phyloP scores from a whole-genome alignment of 2,329 filamentous ascomycete genomes.

The Aspergillus eucalypticola region DNA sequence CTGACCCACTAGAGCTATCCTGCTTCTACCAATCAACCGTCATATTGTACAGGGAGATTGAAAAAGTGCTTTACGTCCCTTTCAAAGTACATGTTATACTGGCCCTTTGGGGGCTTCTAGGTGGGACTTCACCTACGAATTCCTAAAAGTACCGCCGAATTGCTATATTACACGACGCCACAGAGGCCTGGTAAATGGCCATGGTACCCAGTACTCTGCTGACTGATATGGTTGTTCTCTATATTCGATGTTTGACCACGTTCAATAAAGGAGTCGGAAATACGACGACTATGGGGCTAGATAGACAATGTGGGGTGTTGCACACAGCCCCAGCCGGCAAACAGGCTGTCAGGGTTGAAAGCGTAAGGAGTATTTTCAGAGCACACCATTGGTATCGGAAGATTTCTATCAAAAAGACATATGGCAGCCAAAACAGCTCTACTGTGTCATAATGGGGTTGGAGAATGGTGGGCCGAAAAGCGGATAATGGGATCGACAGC shows the following conservation, averaged over 20 bases:
- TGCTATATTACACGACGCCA: background rate
- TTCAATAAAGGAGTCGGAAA: background rate
- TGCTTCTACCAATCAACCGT: no score
- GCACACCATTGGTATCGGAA: background rate
- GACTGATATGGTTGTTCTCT: background rate
- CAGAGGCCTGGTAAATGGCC: background rate
- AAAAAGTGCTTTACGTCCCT: no score
- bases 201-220: background rate
- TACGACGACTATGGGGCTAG: background rate
- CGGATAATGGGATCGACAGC: conserved; percentile 20
- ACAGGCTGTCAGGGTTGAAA: background rate
- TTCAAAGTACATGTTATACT: no score
- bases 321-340: background rate
- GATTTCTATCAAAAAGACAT: background rate
- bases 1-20: background rate
- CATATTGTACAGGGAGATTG: no score
- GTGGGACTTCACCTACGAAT: no score
- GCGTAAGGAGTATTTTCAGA: background rate
- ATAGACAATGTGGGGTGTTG: background rate
- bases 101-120: no score
- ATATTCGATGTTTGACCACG: background rate
- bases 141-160: no score
- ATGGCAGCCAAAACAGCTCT: conserved; percentile 7
- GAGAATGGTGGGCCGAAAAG: conserved; percentile 14
- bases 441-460: conserved; percentile 10